These are phyloP conservation scores for Cyberlindnera americana DNA, from an alignment of 805 yeast genomes.

Conservation along the genomic window DNA sequence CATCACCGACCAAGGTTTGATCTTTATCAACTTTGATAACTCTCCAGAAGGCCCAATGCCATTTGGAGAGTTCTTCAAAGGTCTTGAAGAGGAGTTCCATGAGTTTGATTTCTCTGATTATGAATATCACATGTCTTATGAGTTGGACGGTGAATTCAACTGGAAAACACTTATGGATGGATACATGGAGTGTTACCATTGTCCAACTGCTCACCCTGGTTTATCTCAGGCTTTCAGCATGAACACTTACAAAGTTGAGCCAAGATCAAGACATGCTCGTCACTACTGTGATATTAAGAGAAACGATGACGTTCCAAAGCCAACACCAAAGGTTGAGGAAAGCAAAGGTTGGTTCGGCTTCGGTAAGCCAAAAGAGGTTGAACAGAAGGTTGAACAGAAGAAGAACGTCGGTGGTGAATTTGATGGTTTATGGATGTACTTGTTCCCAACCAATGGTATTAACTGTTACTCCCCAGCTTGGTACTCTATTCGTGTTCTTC, in stretches of 20 bases:
- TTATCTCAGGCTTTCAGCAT: constrained; percentile 52
- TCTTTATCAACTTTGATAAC: constrained; percentile 52
- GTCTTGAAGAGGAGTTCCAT: constrained; percentile 47
- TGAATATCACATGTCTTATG: constrained; percentile 63
- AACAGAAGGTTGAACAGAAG: constrained; percentile 20
- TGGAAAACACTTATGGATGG: constrained; percentile 70
- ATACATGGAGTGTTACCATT: constrained; percentile 64
- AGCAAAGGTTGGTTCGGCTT: constrained; percentile 51
- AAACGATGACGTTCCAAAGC: constrained; percentile 30
- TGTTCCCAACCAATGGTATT: constrained; percentile 57
- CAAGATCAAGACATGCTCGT: constrained; percentile 55
- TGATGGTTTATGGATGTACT: constrained; percentile 61
- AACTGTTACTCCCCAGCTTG: constrained; percentile 67
- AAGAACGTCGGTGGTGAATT: constrained; percentile 59
- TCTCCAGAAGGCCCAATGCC: constrained; percentile 36
- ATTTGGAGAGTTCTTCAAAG: constrained; percentile 50
- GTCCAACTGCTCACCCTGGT: constrained; percentile 68
- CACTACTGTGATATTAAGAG: constrained; percentile 54
- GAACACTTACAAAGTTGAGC: constrained; percentile 64
- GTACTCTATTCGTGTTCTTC: constrained; percentile 59
- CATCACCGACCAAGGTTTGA: constrained; percentile 52
- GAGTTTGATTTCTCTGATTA: constrained; percentile 60
- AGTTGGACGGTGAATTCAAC: constrained; percentile 58
- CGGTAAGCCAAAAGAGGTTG: constrained; percentile 32
- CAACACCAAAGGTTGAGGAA: constrained; percentile 26